A percentile compares a stretch with the other conserved stretches of the same genome.
Conservation (phyloP, 2,329 filamentous ascomycete genomes). For the Claviceps sp. region DNA sequence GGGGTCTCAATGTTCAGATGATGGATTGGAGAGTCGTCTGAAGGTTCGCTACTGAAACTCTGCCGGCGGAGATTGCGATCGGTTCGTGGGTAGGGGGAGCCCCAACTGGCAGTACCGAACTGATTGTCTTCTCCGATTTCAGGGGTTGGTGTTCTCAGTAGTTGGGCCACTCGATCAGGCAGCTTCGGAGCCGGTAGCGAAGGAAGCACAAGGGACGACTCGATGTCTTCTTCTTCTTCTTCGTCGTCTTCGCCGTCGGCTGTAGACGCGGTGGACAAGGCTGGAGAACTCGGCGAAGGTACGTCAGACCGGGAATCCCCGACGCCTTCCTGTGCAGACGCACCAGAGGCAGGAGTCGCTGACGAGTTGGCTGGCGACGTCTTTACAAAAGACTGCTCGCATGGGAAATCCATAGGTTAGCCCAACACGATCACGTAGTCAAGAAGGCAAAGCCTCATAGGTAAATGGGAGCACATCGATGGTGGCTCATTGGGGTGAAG, state of each 20-base stretch:
- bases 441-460: not conserved
- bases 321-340: constrained; percentile 44
- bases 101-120: constrained; percentile 71
- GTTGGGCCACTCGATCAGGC: constrained; percentile 38
- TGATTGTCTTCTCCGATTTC: constrained; percentile 21
- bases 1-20: constrained; percentile 49
- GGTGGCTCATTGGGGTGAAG: not conserved
- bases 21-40: constrained; percentile 47
- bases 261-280: constrained; percentile 49
- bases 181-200: constrained; percentile 45
- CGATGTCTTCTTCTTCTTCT: constrained; percentile 32
- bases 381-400: constrained; percentile 29
- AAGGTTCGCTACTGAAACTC: constrained; percentile 44
- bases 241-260: constrained; percentile 36
- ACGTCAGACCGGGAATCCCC: constrained; percentile 23
- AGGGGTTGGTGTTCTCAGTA: constrained; percentile 40
- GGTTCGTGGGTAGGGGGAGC: constrained; percentile 70
- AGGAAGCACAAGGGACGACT: constrained; percentile 44
- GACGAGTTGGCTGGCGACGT: constrained; percentile 42
- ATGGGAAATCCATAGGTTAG: constrained; percentile 12
- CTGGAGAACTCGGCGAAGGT: constrained; percentile 37
- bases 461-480: not conserved
- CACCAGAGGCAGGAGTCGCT: constrained; percentile 42
- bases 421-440: constrained; percentile 5
- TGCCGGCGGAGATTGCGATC: constrained; percentile 37